Percentiles rank a stretch among this genome's conserved stretches.
phyloP scores from a whole-genome alignment of 2,329 filamentous ascomycete genomes.

The Penicillium frequentans region DNA sequence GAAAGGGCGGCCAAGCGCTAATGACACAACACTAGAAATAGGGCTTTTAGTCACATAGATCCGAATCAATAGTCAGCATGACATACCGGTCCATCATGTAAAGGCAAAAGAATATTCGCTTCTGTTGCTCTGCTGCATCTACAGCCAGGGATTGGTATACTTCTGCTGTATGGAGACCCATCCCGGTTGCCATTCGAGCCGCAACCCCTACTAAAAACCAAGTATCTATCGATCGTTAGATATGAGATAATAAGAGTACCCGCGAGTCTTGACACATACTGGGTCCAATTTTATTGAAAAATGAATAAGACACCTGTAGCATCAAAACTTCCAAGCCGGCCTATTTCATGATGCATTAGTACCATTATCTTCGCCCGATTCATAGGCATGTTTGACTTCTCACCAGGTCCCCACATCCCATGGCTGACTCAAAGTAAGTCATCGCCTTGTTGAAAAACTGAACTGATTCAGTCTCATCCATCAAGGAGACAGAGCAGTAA shows the following conservation, averaged over 20 bases:
- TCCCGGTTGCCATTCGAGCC: constrained; percentile 46
- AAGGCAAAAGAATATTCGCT: constrained; percentile 48
- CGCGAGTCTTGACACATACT: constrained; percentile 31
- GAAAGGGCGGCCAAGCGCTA: constrained; percentile 47
- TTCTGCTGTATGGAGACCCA: constrained; percentile 43
- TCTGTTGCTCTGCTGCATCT: constrained; percentile 39
- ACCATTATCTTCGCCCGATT: neutral
- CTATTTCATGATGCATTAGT: constrained; percentile 18
- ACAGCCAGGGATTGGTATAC: constrained; percentile 35
- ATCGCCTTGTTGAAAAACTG: constrained; percentile 48
- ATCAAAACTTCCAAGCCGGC: constrained; percentile 47
- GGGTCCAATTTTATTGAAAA: constrained; percentile 51
- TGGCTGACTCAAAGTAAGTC: constrained; percentile 41
- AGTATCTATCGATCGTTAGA: constrained; percentile 34
- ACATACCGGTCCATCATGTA: constrained; percentile 51
- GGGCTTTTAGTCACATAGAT: no score
- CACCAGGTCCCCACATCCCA: constrained; percentile 43
- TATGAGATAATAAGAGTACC: neutral
- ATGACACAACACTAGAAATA: constrained; percentile 42
- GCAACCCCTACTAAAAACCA: constrained; percentile 50
- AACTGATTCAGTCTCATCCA: constrained; percentile 46
- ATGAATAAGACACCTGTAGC: constrained; percentile 51
- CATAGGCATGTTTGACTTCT: constrained; percentile 4
- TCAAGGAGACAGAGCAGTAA: constrained; percentile 44
- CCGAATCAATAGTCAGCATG: neutral